phyloP scores from a whole-genome alignment of 768 basidiomycete species.

The Trametes sanguinea region DNA sequence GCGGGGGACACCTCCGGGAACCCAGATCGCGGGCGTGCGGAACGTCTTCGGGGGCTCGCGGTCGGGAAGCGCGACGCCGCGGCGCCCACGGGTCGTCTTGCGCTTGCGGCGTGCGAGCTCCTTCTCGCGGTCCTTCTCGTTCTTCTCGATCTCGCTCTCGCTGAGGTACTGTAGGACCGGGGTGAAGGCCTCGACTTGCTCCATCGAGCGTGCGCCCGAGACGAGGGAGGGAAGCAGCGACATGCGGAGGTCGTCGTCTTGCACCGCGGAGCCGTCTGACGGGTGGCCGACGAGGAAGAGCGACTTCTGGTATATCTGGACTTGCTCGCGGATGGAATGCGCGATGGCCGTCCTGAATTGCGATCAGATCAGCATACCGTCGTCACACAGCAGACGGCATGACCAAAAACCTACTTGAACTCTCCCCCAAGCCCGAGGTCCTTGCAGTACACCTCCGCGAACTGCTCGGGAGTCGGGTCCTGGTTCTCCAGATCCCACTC shows the following conservation, averaged over 20 bases:
- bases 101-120: constrained; percentile 85
- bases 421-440: constrained; percentile 92
- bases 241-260: constrained; percentile 89
- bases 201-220: constrained; percentile 69
- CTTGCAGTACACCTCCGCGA: constrained; percentile 81
- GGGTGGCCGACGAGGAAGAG: constrained; percentile 89
- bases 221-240: constrained; percentile 85
- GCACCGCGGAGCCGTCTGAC: constrained; percentile 72
- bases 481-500: constrained; percentile 94
- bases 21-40: constrained; percentile 84
- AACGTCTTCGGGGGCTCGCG: constrained; percentile 91
- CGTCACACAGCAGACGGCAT: no score
- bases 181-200: constrained; percentile 79
- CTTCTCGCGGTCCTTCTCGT: constrained; percentile 93
- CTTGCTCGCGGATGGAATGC: constrained; percentile 94
- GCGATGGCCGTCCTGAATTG: constrained; percentile 82
- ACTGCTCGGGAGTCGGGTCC: constrained; percentile 85
- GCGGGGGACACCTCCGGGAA: constrained; percentile 80
- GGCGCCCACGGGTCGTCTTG: constrained; percentile 77
- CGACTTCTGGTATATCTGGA: constrained; percentile 88
- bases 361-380: background rate
- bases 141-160: constrained; percentile 85
- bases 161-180: constrained; percentile 88
- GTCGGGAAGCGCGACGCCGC: constrained; percentile 86
- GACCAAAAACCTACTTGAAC: constrained; percentile 69